Evolutionary conservation across 116 monocot genomes (phyloP).

Genomic region (Zostera marina): DNA sequence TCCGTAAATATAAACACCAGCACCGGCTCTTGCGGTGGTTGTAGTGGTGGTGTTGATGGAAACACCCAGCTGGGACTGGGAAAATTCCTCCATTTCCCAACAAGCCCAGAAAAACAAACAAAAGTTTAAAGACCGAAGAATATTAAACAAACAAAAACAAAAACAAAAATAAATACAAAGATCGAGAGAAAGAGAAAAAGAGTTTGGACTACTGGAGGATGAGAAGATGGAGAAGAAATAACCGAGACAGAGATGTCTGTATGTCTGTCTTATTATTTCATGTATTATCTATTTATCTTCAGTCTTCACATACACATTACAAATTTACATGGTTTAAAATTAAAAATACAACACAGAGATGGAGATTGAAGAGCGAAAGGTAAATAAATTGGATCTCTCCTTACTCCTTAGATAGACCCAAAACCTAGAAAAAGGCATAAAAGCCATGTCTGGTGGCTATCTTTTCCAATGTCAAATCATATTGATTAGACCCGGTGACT

Average conservation of each 20-base stretch:
- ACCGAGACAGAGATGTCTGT: no score
- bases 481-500: slow-evolving; percentile 2
- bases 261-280: no score
- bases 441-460: slow-evolving; percentile 17
- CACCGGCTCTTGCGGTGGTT: neutral
- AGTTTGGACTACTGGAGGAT: no score
- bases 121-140: neutral
- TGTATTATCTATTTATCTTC: no score
- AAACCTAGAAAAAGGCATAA: slow-evolving; percentile 14
- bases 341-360: no score
- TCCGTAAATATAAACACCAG: slow-evolving; percentile 9
- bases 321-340: no score
- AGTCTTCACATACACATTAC: no score
- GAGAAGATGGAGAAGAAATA: neutral
- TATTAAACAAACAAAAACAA: neutral
- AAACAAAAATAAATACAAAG: neutral
- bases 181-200: neutral
- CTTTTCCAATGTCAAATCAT: slow-evolving; percentile 21
- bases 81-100: slow-evolving; percentile 17
- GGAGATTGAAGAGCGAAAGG: no score
- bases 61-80: slow-evolving; percentile 4
- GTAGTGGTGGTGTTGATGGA: neutral
- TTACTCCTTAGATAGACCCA: slow-evolving; percentile 11
- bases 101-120: slow-evolving; percentile 2
- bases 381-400: slow-evolving; percentile 5